Evolutionary conservation across 164 flowering plant species (phyloP), one percentile per base, ranked within the genome.

Genomic region (Protea cynaroides): DNA sequence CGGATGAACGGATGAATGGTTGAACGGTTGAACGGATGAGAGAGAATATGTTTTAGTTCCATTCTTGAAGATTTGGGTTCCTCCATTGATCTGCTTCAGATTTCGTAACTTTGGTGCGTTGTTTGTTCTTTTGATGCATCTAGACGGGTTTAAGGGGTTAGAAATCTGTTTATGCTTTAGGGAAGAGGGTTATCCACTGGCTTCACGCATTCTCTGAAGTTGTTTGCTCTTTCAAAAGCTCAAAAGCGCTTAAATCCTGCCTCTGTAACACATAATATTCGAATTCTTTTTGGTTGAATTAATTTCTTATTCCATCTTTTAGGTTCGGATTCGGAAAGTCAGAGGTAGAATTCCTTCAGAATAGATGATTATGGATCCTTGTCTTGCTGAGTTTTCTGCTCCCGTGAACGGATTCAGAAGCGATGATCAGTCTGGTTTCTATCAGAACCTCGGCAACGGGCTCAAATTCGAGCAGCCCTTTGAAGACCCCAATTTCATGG

Each of bases 321-420:
- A 40, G 34, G 49, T n/a, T 51, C 19, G 24, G 44, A 17, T 25
- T 15, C 19, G n/a, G 2, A 29, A 15, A 29, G 44, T 56, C 14
- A 37, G 46, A 1, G 58, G 8, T 56, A 25, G 37, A 25, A 17
- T 14, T 13, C 29, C n/a, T 49, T 0, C 19, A 25, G 61, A 23
- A 51, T 72, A 68, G 69, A 78, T 81, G 80, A 69, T 62, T 56
- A 83, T 80, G 85, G 84, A 83, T 67, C 79, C 79, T 18, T 62
- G 71, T 15, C 54, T 69, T 1, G 40, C 67, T 18, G 78, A 71
- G 12, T 67, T 66, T 14, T 40, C 71, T 13, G 71, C 65, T 34
- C 66, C 74, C 18, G 14, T 59, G 40, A 76, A 71, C 49, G 76
- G 76, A 58, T 59, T 72, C 23, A 61, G 46, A 18, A 56, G 72